Conservation (phyloP, 225 moss, liverwort and hornwort species). For the Ulota crispa region DNA sequence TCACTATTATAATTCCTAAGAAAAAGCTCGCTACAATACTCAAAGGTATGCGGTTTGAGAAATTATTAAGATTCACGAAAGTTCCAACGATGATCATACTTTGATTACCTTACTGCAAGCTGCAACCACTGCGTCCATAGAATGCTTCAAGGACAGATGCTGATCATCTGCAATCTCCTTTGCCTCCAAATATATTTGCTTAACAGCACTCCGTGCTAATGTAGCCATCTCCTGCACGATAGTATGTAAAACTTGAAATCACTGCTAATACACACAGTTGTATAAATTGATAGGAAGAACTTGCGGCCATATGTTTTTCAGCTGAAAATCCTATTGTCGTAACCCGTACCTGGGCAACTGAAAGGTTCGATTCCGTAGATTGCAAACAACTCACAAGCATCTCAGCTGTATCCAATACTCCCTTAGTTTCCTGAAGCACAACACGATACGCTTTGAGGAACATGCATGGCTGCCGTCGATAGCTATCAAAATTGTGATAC, state of each 20-base stretch:
- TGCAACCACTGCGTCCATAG: constrained; percentile 48
- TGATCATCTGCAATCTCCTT: constrained; percentile 56
- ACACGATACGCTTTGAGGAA: constrained; percentile 4
- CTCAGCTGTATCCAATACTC: constrained; percentile 51
- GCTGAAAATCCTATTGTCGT: background rate
- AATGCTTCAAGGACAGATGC: constrained; percentile 39
- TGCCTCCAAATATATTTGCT: constrained; percentile 46
- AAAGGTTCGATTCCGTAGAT: constrained; percentile 46
- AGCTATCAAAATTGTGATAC: background rate
- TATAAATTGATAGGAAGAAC: background rate
- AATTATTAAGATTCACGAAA: background rate
- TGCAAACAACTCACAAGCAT: constrained; percentile 41
- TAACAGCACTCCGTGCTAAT: constrained; percentile 36
- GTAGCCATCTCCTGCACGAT: constrained; percentile 55
- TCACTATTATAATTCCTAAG: background rate
- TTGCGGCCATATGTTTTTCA: background rate
- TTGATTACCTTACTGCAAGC: constrained; percentile 50
- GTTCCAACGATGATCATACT: background rate
- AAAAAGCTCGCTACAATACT: background rate
- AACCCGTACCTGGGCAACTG: constrained; percentile 50
- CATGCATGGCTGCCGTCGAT: background rate
- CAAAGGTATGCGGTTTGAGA: background rate
- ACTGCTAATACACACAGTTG: background rate
- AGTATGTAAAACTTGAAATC: background rate
- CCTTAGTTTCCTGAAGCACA: constrained; percentile 40